Base-by-base conservation (phyloP, 495 filamentous ascomycete species). In the Tuber magnatum region DNA sequence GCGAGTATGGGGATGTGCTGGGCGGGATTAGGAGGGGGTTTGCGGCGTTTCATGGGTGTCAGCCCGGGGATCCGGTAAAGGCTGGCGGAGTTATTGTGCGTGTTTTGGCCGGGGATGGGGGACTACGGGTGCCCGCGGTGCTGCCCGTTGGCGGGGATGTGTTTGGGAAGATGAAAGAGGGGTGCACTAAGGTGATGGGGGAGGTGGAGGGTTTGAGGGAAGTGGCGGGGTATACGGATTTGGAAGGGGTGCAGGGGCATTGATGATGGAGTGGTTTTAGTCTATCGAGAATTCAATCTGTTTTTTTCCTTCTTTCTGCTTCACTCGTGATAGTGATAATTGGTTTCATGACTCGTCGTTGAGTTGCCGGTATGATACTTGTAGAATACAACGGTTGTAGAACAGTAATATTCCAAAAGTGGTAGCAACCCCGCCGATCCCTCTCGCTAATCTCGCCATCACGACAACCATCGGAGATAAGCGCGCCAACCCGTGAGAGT, bases 1-100 rank as follows among this genome's bases (percentile, higher is more conserved):
- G 72, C 7, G 82, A 82, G 38, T 83, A 32, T 61, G 51, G 28
- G 51, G 51, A 9, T 1, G n/a, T 61, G 9, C 51, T 61, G 0
- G 48, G 51, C 0, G 51, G n/a, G 10, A 32, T 61, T 1, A 28
- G 9, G n/a, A 61, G 10, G 51, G 51, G 51, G 10, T 61, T 61
- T 28, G n/a, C 24, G 24, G n/a, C 51, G 0, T 61, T 61, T 16
- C n/a, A 61, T 12, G 51, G 51, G n/a, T 10, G 24, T 1, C 10
- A 32, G n/a, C 51, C 51, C 0, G 51, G 51, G n/a, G 51, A 61
- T 32, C n/a, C n/a, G 10, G 51, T 14, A 1, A 61, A 32, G 51
- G 51, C 51, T 14, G n/a, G 24, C 0, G n/a, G 8, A 1, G 51
- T 32, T 14, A 61, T 61, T 28, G n/a, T 61, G 0, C 0, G n/a